A percentile compares a stretch with the other conserved stretches of the same genome.
These are phyloP conservation scores for Gaertneriomyces sp. DNA, from an alignment of 192 early-diverging fungal genomes.

Conservation along the genomic window DNA sequence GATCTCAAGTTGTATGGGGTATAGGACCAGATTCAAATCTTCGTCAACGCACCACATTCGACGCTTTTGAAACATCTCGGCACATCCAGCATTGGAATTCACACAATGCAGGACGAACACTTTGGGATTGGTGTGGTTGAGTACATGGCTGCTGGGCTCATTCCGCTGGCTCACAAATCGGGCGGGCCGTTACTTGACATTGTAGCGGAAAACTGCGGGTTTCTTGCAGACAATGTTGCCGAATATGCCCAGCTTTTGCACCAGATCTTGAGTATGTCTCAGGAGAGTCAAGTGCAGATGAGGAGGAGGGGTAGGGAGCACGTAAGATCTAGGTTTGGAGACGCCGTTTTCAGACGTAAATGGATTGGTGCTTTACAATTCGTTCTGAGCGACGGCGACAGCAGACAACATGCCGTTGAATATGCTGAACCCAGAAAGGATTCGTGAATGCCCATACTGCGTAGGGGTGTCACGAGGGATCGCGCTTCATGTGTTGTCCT, in stretches of 20 bases:
- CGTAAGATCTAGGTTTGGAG: conserved; percentile 69
- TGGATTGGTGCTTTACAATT: too few relatives aligned
- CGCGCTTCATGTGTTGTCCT: too few relatives aligned
- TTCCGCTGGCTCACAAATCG: conserved; percentile 77
- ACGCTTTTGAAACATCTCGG: conserved; percentile 62
- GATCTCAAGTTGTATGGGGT: conserved; percentile 9
- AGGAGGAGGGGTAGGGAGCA: conserved; percentile 56
- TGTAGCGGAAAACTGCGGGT: conserved; percentile 42
- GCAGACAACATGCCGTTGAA: too few relatives aligned
- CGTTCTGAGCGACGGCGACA: too few relatives aligned
- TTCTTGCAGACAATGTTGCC: conserved; percentile 38
- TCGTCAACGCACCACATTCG: conserved; percentile 76
- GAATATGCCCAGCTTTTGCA: conserved; percentile 67
- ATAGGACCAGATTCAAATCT: conserved; percentile 70
- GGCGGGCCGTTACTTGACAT: conserved; percentile 87
- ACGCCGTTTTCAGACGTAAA: conserved; percentile 43
- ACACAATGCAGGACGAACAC: conserved; percentile 98
- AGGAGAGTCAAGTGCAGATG: conserved; percentile 43
- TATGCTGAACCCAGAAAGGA: too few relatives aligned
- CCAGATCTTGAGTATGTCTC: conserved; percentile 42
- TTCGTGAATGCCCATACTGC: too few relatives aligned
- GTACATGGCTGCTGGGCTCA: conserved; percentile 90
- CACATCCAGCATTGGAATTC: conserved; percentile 72
- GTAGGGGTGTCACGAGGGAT: too few relatives aligned
- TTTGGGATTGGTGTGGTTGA: conserved; percentile 98